phyloP scores from a whole-genome alignment of 192 early-diverging fungal genomes.

The Coemansia sp. region DNA sequence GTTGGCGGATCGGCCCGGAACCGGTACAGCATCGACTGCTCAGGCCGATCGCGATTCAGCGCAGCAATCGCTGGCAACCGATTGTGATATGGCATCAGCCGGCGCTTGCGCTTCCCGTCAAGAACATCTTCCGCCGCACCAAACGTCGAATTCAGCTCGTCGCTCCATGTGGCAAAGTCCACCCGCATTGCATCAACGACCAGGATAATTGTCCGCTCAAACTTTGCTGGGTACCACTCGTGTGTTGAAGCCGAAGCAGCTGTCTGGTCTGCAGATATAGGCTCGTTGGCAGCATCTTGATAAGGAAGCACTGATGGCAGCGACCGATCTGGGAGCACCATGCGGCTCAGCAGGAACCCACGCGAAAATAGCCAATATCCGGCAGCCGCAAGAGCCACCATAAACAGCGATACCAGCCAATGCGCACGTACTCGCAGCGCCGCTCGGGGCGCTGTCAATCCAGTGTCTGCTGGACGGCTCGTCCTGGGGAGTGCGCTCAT shows the following conservation, averaged over 20 bases:
- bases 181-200: conserved; percentile 74
- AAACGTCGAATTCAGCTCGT: conserved; percentile 11
- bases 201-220: conserved; percentile 63
- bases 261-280: conserved; percentile 1
- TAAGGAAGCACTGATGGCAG: conserved; percentile 23
- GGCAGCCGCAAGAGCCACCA: conserved; percentile 15
- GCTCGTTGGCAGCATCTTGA: not conserved
- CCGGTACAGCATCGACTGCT: conserved; percentile 62
- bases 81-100: conserved; percentile 43
- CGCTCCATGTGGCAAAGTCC: conserved; percentile 61
- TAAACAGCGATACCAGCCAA: conserved; percentile 18
- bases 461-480: not conserved
- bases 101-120: not conserved
- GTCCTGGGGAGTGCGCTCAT: not conserved
- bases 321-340: conserved; percentile 58
- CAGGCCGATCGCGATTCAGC: conserved; percentile 51
- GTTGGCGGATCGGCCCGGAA: conserved; percentile 79
- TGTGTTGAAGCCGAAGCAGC: not conserved
- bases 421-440: conserved; percentile 23
- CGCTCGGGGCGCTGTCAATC: not conserved
- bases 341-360: conserved; percentile 72
- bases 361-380: conserved; percentile 68
- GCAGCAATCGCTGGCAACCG: conserved; percentile 48
- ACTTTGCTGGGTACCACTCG: conserved; percentile 51
- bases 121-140: not conserved